Base-by-base conservation (phyloP, 2,329 filamentous ascomycete genomes). In the Biscogniauxia marginata region DNA sequence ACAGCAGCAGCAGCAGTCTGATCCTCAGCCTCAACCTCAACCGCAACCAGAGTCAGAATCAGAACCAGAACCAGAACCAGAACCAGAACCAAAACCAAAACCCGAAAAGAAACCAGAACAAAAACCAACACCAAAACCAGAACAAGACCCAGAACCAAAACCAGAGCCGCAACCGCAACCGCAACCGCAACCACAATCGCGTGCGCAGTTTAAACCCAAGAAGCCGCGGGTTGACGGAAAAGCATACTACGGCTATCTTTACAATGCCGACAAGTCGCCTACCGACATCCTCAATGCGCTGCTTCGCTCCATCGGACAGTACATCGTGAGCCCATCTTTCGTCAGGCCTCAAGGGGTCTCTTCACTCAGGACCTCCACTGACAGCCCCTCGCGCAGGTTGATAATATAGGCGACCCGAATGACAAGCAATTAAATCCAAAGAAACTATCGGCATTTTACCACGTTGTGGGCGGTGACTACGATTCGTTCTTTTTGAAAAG, bases 401-500 rank as follows among this genome's bases (percentile, higher is more conserved):
- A 75, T 48, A 74, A 85, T 50, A 75, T 89, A 57, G 85, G 84
- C 55, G 84, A 88, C 70, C 80, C 75, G 63, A 76, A 77, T 23
- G 75, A 79, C 20, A 73, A 72, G 44, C 71, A 77, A 50, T 72
- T 89, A 39, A 89, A 83, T 5, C 88, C 89, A 0, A 75, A 80
- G 52, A 91, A 92, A 69, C 76, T 93, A 45, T 87, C 89, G n/a
- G 79, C 83, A 43, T 93, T 92, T 70, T 93, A 93, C 74, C 85
- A 84, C 68, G 77, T 81, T 23, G 87, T 91, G 16, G 90, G 89
- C 55, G 87, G 88, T 47, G 84, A 93, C 67, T 91, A 89, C 72
- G 89, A 93, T 70, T 75, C 81, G 21, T 83, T 98, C 53, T 98
- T 98, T 71, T 78, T 93, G 45, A 81, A 87, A 3, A 90, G 89